Percentiles rank a stretch among this genome's conserved stretches.
phyloP scores from a whole-genome alignment of 169 alveolate species.

The Plasmodium coatneyi region DNA sequence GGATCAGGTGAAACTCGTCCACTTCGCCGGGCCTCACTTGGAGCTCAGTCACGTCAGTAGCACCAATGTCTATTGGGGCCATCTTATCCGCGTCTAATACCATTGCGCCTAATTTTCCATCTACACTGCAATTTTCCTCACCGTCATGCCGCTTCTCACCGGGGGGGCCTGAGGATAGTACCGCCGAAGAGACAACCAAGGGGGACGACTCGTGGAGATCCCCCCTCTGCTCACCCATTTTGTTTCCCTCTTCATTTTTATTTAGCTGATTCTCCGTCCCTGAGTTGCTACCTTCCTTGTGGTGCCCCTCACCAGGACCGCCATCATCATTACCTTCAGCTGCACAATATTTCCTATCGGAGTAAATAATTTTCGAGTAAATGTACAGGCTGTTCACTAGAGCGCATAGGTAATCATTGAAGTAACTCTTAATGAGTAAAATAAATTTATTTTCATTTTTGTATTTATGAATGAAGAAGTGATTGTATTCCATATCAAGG shows the following conservation, averaged over 20 bases:
- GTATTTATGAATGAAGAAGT: constrained; percentile 62
- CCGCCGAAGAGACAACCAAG: neutral
- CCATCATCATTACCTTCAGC: neutral
- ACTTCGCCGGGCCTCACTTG: neutral
- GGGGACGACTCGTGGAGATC: neutral
- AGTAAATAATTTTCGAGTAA: constrained; percentile 44
- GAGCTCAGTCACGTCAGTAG: neutral
- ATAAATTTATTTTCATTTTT: constrained; percentile 59
- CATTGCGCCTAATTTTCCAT: neutral
- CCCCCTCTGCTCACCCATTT: neutral
- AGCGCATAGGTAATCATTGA: constrained; percentile 71
- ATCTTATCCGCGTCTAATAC: neutral
- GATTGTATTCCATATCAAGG: constrained; percentile 57
- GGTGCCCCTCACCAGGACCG: neutral
- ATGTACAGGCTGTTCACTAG: constrained; percentile 66
- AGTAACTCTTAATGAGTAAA: constrained; percentile 65
- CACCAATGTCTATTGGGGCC: neutral
- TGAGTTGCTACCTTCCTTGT: neutral
- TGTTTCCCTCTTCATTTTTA: neutral
- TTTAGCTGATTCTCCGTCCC: neutral
- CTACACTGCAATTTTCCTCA: neutral
- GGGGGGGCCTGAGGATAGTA: neutral
- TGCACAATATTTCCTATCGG: neutral
- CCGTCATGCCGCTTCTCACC: neutral
- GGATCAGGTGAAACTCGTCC: constrained; percentile 12